These are phyloP conservation scores for Alternaria gansuensis DNA, from an alignment of 2,329 filamentous ascomycete species.

Conservation along the genomic window DNA sequence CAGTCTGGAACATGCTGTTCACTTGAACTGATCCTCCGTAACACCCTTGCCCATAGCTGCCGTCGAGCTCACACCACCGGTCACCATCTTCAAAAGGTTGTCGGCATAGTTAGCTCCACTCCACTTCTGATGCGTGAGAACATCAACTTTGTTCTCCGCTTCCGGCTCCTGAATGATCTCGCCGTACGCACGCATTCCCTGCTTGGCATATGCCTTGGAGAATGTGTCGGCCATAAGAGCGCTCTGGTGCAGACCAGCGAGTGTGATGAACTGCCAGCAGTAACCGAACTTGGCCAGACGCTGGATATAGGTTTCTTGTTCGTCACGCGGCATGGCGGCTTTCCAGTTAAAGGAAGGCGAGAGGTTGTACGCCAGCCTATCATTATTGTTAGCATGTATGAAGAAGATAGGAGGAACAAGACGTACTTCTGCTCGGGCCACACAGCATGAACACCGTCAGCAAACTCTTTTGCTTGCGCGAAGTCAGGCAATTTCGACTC, in stretches of 20 bases:
- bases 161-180: constrained; percentile 98
- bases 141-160: constrained; percentile 88
- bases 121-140: constrained; percentile 99
- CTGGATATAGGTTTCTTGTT: constrained; percentile 97
- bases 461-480: constrained; percentile 90
- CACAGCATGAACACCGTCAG: constrained; percentile 88
- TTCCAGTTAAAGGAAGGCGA: constrained; percentile 99
- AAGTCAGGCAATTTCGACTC: constrained; percentile 96
- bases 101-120: constrained; percentile 94
- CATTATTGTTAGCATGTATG: constrained; percentile 10
- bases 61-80: constrained; percentile 87
- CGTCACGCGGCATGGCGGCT: constrained; percentile 85
- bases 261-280: constrained; percentile 99
- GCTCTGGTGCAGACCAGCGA: constrained; percentile 94
- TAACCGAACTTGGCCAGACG: constrained; percentile 88
- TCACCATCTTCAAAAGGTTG: constrained; percentile 96
- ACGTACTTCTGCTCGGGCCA: constrained; percentile 95
- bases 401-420: constrained; percentile 27
- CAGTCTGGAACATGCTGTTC: background rate
- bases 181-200: constrained; percentile 95
- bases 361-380: constrained; percentile 93
- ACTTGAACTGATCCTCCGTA: constrained; percentile 94
- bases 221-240: constrained; percentile 92
- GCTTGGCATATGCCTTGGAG: constrained; percentile 78
- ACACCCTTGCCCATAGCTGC: constrained; percentile 98